A percentile compares a stretch with the other conserved stretches of the same genome.
These are phyloP conservation scores for Chaetomium strumarium DNA, from an alignment of 2,329 filamentous ascomycete species.

Conservation along the genomic window DNA sequence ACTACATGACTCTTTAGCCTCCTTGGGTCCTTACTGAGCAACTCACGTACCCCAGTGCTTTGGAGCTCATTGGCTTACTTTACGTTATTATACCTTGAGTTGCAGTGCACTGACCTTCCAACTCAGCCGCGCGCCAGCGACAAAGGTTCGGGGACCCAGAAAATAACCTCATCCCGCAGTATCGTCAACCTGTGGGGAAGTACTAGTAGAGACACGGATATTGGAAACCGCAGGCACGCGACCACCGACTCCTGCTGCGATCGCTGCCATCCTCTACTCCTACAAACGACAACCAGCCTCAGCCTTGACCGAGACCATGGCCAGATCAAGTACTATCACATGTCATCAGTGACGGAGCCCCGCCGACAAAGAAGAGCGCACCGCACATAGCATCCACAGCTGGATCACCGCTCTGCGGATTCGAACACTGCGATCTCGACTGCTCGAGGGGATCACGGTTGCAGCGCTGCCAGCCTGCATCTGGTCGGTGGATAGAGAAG, in stretches of 20 bases:
- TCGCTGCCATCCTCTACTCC: neutral
- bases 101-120: neutral
- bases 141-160: neutral
- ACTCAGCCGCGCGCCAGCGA: slow-evolving; percentile 1
- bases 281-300: neutral
- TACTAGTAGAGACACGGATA: neutral
- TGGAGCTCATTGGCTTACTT: neutral
- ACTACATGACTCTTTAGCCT: too few relatives aligned
- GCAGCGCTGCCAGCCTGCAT: neutral
- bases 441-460: neutral
- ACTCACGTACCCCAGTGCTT: neutral
- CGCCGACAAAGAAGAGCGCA: slow-evolving; percentile 11
- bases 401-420: neutral
- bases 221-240: slow-evolving; percentile 3
- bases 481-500: neutral
- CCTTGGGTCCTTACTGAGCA: neutral
- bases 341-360: slow-evolving; percentile 20
- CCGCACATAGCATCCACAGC: neutral
- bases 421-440: slow-evolving; percentile 1
- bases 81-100: too few relatives aligned
- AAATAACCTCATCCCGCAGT: neutral
- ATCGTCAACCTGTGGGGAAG: neutral
- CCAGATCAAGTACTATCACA: slow-evolving; percentile 9
- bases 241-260: neutral
- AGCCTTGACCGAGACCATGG: slow-evolving; percentile 19